A percentile compares a stretch with the other conserved stretches of the same genome.
phyloP scores from a whole-genome alignment of 1,284 basidiomycete genomes.

The Testicularia cyperi region DNA sequence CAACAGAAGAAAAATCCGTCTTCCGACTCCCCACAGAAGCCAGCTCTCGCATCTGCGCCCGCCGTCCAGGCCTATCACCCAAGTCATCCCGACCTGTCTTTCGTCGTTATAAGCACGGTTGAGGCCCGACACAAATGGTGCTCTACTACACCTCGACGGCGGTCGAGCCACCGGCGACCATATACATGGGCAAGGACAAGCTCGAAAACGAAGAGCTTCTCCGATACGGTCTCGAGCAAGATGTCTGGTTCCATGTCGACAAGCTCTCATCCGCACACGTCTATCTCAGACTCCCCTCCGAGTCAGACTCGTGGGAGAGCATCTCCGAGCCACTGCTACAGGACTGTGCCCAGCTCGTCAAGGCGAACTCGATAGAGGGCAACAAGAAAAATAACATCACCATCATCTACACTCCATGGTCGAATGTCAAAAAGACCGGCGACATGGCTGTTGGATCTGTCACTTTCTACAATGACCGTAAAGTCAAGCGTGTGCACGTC shows the following conservation, averaged over 20 bases:
- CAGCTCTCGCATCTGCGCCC: too few species aligned
- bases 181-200: conserved; percentile 97
- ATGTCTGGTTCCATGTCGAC: conserved; percentile 68
- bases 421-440: conserved; percentile 54
- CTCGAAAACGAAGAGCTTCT: conserved; percentile 78
- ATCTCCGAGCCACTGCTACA: conserved; percentile 77
- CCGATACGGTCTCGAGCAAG: conserved; percentile 68
- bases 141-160: conserved; percentile 66
- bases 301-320: conserved; percentile 75
- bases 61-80: background rate
- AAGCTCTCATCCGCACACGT: conserved; percentile 60
- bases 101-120: background rate
- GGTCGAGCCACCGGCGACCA: conserved; percentile 69
- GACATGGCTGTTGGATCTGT: conserved; percentile 80
- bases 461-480: conserved; percentile 86
- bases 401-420: conserved; percentile 83
- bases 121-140: conserved; percentile 62
- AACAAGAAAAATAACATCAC: conserved; percentile 94
- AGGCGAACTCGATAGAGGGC: conserved; percentile 94
- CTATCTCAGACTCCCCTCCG: conserved; percentile 79
- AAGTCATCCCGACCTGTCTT: background rate
- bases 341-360: conserved; percentile 91
- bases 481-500: conserved; percentile 69
- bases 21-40: too few species aligned
- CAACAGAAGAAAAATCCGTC: too few species aligned